Evolutionary conservation across 176 grass and related monocot genomes (phyloP).

Genomic region (Poa pratensis): DNA sequence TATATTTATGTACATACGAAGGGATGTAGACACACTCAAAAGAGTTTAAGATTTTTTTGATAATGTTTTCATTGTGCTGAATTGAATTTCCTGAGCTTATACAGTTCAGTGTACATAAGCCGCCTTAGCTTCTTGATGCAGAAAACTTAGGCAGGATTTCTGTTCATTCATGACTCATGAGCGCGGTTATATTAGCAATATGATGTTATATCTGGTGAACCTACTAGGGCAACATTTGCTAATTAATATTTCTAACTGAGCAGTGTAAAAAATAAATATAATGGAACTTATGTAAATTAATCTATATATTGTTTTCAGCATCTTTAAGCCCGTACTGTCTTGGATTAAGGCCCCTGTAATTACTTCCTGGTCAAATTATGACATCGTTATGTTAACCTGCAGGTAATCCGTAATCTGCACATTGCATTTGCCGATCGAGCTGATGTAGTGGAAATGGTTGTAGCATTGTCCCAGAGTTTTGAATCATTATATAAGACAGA

Average conservation of each 20-base stretch:
- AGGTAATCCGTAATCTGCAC: slow-evolving; percentile 86
- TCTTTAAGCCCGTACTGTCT: slow-evolving; percentile 20
- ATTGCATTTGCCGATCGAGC: slow-evolving; percentile 72
- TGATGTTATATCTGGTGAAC: slow-evolving; percentile 7
- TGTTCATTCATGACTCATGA: slow-evolving; percentile 15
- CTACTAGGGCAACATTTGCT: slow-evolving; percentile 1
- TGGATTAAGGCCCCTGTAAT: slow-evolving; percentile 7
- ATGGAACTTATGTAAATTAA: slow-evolving; percentile 6
- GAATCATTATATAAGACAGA: slow-evolving; percentile 82
- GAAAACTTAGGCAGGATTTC: not conserved
- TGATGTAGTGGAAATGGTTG: slow-evolving; percentile 73
- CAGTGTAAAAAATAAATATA: not conserved
- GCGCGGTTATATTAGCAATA: slow-evolving; percentile 12
- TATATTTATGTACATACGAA: not conserved
- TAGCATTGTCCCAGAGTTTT: slow-evolving; percentile 66
- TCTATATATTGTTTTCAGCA: slow-evolving; percentile 21
- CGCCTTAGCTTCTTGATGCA: not conserved
- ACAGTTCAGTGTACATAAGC: slow-evolving; percentile 15
- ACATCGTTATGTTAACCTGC: slow-evolving; percentile 35
- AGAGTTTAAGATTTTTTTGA: not conserved
- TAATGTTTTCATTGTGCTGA: not conserved
- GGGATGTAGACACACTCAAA: not conserved
- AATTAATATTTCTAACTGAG: slow-evolving; percentile 8
- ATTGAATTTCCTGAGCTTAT: slow-evolving; percentile 4
- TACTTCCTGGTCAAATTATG: slow-evolving; percentile 44